Base-by-base conservation (phyloP, 352 stramenopile genomes). In the Globisporangium cylindrosporum region DNA sequence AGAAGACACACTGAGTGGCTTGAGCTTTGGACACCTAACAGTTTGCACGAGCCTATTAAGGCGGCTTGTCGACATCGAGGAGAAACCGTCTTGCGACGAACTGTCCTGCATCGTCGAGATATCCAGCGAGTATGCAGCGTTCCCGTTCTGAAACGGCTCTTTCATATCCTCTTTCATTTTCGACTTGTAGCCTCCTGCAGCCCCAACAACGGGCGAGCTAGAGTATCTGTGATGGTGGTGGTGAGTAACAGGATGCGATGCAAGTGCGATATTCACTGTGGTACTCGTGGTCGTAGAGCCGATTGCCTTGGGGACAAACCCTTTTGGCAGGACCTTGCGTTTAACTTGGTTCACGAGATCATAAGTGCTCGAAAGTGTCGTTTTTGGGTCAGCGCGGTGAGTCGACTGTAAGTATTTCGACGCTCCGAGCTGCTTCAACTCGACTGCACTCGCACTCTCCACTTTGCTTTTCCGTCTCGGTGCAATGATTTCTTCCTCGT, bases 1-100 rank as follows among this genome's bases (percentile, higher is more conserved):
- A 0, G 65, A 67, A 15, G 62, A 62, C 18, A 89, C 66, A n/a
- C 75, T 60, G 0, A 93, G 73, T 3, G 68, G 48, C 20, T 86
- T 74, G 27, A 93, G 83, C 24, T 78, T 89, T 18, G 78, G 84
- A 32, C 74, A 84, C 54, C 69, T 74, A 24, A 72, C 65, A 3
- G 63, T 76, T 14, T 71, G 22, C 3, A 80, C 41, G 1, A 58
- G 64, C 18, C 60, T 67, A 25, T 81, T 74, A 3, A 62, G 53
- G 9, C 68, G 72, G 69, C 49, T 71, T 36, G 51, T 67, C 36
- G 63, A 66, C 29, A 8, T 51, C 20, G 43, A 27, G 20, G 43
- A 18, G 18, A 66, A 54, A 1, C 24, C 43, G 46, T 77, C 71
- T 57, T 71, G 75, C 25, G 43, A 34, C 25, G 62, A 49, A 14